These are phyloP conservation scores for Nemania bipapillata DNA, from an alignment of 2,329 filamentous ascomycete genomes.

Conservation along the genomic window DNA sequence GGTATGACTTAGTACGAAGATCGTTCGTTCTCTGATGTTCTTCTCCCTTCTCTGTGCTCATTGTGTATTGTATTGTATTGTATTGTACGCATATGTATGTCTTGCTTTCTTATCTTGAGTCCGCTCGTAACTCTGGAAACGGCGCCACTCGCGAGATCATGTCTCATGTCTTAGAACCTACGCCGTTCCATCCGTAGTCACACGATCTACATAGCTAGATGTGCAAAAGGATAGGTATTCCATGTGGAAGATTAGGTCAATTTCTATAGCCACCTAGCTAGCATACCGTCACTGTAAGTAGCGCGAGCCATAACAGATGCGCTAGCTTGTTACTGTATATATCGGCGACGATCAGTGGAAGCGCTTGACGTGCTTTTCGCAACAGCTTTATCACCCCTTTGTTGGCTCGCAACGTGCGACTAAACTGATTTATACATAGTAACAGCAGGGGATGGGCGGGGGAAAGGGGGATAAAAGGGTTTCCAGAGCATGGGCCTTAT, in stretches of 20 bases:
- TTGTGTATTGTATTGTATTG: background rate
- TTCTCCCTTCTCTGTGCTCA: background rate
- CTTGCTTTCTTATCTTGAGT: background rate
- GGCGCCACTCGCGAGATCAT: conserved; percentile 7
- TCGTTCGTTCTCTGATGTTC: conserved; percentile 5
- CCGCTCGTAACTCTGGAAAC: conserved; percentile 20
- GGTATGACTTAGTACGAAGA: background rate
- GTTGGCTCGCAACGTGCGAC: conserved; percentile 18
- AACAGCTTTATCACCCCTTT: background rate
- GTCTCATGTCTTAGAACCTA: conserved; percentile 1
- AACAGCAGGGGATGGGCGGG: background rate
- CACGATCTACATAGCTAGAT: no score
- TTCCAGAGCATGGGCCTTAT: background rate
- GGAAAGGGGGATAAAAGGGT: background rate
- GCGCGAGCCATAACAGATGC: background rate
- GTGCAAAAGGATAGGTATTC: background rate
- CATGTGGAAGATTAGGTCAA: background rate
- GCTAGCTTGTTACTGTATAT: conserved; percentile 26
- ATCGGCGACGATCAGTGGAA: conserved; percentile 8
- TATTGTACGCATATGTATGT: no score
- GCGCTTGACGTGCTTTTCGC: background rate
- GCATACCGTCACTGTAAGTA: conserved; percentile 18
- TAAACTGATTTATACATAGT: background rate
- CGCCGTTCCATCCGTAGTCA: background rate
- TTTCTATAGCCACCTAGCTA: conserved; percentile 3